Percentiles rank a stretch among this genome's conserved stretches.
phyloP scores from a whole-genome alignment of 306 rosid species.

The Oxytropis ochrocephala region DNA sequence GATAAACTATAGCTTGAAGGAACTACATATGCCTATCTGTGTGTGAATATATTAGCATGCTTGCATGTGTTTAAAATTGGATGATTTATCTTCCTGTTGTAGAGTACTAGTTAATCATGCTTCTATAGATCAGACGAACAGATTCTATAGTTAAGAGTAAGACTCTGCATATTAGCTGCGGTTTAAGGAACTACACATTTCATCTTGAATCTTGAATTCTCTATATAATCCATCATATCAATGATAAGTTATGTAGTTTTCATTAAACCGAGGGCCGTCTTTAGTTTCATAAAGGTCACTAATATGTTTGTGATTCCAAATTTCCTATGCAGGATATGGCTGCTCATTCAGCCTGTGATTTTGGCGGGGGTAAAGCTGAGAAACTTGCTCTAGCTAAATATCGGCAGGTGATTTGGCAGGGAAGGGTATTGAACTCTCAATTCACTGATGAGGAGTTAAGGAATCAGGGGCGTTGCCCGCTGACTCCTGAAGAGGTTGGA shows the following conservation, averaged over 20 bases:
- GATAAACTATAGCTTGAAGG: not conserved
- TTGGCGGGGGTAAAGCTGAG: constrained; percentile 98
- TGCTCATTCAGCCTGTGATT: constrained; percentile 98
- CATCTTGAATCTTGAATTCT: constrained; percentile 16
- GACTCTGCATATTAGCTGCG: not conserved
- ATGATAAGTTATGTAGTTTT: not conserved
- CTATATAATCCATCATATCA: not conserved
- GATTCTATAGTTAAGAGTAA: not conserved
- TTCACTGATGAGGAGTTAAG: constrained; percentile 88
- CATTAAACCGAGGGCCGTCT: not conserved
- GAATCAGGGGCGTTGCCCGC: constrained; percentile 94
- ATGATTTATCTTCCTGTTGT: not conserved
- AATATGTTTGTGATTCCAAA: not conserved
- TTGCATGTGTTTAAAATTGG: not conserved
- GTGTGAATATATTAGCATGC: not conserved
- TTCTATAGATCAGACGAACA: not conserved
- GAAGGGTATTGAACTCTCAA: constrained; percentile 89
- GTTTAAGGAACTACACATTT: not conserved
- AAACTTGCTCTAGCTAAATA: constrained; percentile 86
- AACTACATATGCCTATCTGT: not conserved
- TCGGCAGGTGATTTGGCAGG: constrained; percentile 89
- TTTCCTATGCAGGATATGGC: constrained; percentile 81
- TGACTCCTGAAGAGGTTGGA: constrained; percentile 98
- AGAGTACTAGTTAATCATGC: constrained; percentile 3
- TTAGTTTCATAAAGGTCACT: not conserved